Evolutionary conservation across 306 rosid species (phyloP).

Genomic region (Casuarina glauca): DNA sequence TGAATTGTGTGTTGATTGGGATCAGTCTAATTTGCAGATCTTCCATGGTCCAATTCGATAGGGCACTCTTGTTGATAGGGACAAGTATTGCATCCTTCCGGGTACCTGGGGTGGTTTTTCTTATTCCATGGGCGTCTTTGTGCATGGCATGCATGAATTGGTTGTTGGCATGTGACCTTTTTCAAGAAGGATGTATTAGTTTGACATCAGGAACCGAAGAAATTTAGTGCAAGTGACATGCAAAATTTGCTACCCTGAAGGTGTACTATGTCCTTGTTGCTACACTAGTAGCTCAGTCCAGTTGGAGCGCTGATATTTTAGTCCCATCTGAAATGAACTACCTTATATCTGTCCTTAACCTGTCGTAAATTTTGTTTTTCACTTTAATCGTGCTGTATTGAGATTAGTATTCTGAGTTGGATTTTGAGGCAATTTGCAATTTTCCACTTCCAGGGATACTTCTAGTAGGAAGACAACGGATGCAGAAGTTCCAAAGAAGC

Average conservation of each 20-base stretch:
- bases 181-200: background rate
- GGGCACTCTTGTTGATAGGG: background rate
- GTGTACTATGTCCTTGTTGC: background rate
- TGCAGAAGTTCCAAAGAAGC: constrained; percentile 31
- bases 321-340: background rate
- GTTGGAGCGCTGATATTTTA: background rate
- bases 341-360: background rate
- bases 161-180: background rate
- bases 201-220: background rate
- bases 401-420: background rate
- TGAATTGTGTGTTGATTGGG: background rate
- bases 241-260: background rate
- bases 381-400: background rate
- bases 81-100: background rate
- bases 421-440: constrained; percentile 19
- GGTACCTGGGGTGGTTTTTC: background rate
- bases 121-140: background rate
- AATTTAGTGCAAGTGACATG: background rate
- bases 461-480: constrained; percentile 26
- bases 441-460: constrained; percentile 36
- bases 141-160: background rate
- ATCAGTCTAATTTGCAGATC: background rate
- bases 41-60: background rate
- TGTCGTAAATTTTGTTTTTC: background rate
- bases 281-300: no score